phyloP scores from a whole-genome alignment of 208 protist species.

The Leishmania tarentolae region DNA sequence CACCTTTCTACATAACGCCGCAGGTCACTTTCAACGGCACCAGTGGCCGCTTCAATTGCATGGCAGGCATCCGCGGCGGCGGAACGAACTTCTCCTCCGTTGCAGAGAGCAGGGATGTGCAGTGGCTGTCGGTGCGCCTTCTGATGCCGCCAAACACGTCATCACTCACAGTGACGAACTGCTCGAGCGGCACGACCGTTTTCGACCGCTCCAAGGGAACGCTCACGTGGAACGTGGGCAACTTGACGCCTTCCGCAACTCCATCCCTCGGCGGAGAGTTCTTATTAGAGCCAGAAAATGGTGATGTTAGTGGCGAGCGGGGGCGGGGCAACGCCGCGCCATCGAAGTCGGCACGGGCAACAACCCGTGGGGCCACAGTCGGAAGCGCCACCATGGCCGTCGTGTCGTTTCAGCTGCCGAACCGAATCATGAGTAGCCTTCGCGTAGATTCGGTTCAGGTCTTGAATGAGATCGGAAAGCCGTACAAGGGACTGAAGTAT shows the following conservation, averaged over 20 bases:
- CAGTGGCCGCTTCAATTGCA: slow-evolving; percentile 86
- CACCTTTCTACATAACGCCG: slow-evolving; percentile 90
- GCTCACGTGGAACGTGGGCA: slow-evolving; percentile 85
- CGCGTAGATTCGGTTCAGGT: slow-evolving; percentile 87
- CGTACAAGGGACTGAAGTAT: slow-evolving; percentile 93
- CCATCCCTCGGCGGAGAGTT: slow-evolving; percentile 82
- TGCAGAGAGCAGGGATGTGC: slow-evolving; percentile 47
- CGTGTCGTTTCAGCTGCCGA: slow-evolving; percentile 78
- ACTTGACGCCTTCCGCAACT: slow-evolving; percentile 46
- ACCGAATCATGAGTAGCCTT: slow-evolving; percentile 67
- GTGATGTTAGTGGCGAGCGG: neutral
- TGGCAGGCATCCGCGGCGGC: slow-evolving; percentile 67
- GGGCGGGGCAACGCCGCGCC: neutral
- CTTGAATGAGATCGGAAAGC: slow-evolving; percentile 69
- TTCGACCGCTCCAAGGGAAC: slow-evolving; percentile 67
- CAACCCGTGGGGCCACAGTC: slow-evolving; percentile 5
- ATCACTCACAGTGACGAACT: slow-evolving; percentile 62
- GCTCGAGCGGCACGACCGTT: slow-evolving; percentile 65
- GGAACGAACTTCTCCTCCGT: slow-evolving; percentile 29
- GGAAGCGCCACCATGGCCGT: slow-evolving; percentile 42
- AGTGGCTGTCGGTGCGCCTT: slow-evolving; percentile 75
- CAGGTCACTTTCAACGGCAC: slow-evolving; percentile 78
- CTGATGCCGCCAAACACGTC: slow-evolving; percentile 63
- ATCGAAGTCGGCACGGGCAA: neutral
- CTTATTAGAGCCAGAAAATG: slow-evolving; percentile 30